Evolutionary conservation across 495 filamentous ascomycete genomes (phyloP).

Genomic region (Penicillium flavigenum): DNA sequence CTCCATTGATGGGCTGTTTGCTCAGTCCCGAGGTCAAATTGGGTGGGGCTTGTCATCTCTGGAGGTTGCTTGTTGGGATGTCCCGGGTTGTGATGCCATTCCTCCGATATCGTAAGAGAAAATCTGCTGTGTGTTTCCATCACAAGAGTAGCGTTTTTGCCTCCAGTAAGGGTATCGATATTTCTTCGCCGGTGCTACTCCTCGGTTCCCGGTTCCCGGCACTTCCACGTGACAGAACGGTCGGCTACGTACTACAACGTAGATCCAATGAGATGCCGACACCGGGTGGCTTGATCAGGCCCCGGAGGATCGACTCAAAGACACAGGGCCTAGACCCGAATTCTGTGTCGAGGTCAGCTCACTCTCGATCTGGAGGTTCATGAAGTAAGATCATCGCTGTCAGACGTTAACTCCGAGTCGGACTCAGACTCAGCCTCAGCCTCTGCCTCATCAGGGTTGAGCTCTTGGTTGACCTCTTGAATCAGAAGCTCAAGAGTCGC

Average conservation of each 20-base stretch:
- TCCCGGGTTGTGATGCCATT: not conserved
- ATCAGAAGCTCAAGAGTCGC: slow-evolving; percentile 30
- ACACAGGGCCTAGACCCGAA: not conserved
- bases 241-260: not conserved
- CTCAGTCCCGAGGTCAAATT: not conserved
- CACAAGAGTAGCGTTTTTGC: not conserved
- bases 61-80: not conserved
- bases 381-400: not conserved
- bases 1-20: not conserved
- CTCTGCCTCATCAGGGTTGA: not conserved
- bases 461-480: slow-evolving; percentile 10
- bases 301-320: not conserved
- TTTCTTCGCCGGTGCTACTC: not conserved
- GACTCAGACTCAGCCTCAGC: not conserved
- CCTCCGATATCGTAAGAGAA: not conserved
- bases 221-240: slow-evolving; percentile 1
- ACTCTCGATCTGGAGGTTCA: not conserved
- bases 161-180: not conserved
- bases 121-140: not conserved
- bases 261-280: not conserved
- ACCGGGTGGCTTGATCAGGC: not conserved
- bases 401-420: not conserved
- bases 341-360: not conserved
- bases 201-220: not conserved
- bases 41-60: not conserved